Conservation (phyloP, 2,329 filamentous ascomycete genomes). For the Fusarium sp. region DNA sequence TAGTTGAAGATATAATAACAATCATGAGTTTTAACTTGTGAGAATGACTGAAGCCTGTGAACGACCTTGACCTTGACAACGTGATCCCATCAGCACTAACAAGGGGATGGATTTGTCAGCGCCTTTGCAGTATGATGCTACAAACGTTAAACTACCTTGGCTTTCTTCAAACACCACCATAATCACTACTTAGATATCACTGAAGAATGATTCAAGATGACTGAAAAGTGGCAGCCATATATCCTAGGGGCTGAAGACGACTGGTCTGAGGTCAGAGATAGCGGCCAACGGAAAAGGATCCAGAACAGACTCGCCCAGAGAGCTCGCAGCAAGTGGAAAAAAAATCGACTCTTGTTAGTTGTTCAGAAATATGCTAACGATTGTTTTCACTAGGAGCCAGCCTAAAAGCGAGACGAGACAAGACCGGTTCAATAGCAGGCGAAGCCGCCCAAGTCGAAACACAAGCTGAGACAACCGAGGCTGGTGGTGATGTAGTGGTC, state of each 20-base stretch:
- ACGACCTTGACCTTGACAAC: not conserved
- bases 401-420: not conserved
- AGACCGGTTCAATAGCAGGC: not conserved
- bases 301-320: constrained; percentile 33
- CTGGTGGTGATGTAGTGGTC: not conserved
- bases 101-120: not conserved
- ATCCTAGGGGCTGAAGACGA: constrained; percentile 15
- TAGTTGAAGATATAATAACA: no score
- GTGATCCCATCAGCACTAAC: not conserved
- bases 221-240: constrained; percentile 3
- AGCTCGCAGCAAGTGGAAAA: constrained; percentile 16
- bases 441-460: not conserved
- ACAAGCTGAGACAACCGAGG: not conserved
- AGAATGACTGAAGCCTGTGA: not conserved
- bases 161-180: not conserved
- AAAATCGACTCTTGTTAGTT: not conserved
- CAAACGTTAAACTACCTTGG: not conserved
- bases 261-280: constrained; percentile 22
- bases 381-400: not conserved
- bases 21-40: not conserved
- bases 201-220: rapidly evolving
- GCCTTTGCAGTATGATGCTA: not conserved
- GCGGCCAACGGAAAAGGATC: constrained; percentile 23
- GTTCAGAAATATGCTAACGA: not conserved
- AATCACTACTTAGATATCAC: not conserved